Conservation (phyloP, 306 rosid genomes). For the Lupinus albus region DNA sequence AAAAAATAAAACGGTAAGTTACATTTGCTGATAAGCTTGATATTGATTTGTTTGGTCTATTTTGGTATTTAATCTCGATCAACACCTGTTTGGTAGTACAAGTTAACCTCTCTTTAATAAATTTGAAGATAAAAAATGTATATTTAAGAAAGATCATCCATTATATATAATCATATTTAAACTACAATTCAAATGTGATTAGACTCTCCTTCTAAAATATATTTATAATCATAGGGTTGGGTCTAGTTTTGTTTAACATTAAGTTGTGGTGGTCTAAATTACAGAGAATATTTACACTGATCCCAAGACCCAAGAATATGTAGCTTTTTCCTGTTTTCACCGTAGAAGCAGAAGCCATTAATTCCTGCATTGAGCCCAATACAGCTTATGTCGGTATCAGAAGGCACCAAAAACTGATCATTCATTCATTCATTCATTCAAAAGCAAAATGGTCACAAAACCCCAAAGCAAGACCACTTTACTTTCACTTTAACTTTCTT, state of each 20-base stretch:
- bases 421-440: slow-evolving; percentile 54
- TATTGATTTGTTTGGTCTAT: not conserved
- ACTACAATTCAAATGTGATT: no score
- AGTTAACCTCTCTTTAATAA: no score
- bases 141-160: no score
- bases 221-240: slow-evolving; percentile 10
- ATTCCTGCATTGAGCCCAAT: slow-evolving; percentile 39
- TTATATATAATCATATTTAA: no score
- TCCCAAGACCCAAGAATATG: slow-evolving; percentile 43
- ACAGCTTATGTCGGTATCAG: slow-evolving; percentile 47
- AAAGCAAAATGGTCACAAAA: slow-evolving; percentile 53
- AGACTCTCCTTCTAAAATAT: no score
- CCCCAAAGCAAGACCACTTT: slow-evolving; percentile 34
- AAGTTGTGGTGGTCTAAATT: slow-evolving; percentile 4
- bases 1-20: not conserved
- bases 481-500: slow-evolving; percentile 42
- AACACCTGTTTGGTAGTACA: no score
- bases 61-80: not conserved
- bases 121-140: no score
- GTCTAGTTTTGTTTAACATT: not conserved
- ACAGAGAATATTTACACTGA: slow-evolving; percentile 28
- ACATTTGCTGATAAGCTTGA: not conserved
- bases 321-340: slow-evolving; percentile 33
- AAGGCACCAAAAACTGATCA: slow-evolving; percentile 52
- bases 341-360: slow-evolving; percentile 33